A percentile compares a stretch with the other conserved stretches of the same genome.
Conservation (phyloP, 306 rosid species). For the Fagus sylvatica region DNA sequence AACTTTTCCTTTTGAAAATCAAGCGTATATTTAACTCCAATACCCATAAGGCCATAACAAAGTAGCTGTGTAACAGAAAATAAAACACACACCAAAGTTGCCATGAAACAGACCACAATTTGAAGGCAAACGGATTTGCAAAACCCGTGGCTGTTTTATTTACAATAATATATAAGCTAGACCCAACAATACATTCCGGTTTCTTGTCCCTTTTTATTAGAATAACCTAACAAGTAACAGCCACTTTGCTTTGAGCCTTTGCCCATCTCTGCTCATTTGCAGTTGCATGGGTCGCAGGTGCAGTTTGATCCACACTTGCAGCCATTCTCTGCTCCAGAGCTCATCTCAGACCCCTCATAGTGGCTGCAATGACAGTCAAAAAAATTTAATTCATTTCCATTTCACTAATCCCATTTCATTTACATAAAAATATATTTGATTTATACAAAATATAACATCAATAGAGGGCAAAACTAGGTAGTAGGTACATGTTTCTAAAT, state of each 20-base stretch:
- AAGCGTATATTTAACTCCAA: neutral
- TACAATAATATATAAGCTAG: neutral
- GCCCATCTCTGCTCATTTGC: constrained; percentile 16
- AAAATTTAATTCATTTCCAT: neutral
- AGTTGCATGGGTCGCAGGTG: constrained; percentile 28
- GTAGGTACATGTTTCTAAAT: too few relatives aligned
- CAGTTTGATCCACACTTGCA: constrained; percentile 35
- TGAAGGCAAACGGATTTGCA: neutral
- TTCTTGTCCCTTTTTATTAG: neutral
- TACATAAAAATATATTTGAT: too few relatives aligned
- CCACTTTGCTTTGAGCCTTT: neutral
- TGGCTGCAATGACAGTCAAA: neutral
- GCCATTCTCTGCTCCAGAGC: constrained; percentile 32
- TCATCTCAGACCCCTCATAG: constrained; percentile 35
- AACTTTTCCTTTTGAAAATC: neutral
- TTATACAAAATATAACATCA: too few relatives aligned
- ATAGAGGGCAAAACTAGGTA: too few relatives aligned
- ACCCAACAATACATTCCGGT: neutral
- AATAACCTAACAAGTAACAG: neutral
- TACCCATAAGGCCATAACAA: neutral
- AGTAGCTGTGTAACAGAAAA: neutral
- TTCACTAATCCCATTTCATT: too few relatives aligned
- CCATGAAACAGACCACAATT: neutral
- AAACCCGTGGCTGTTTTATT: neutral
- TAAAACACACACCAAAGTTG: neutral